Evolutionary conservation across 1,284 basidiomycete genomes (phyloP), one percentile per base, ranked within the genome.

Genomic region (Termitomyces sp.): DNA sequence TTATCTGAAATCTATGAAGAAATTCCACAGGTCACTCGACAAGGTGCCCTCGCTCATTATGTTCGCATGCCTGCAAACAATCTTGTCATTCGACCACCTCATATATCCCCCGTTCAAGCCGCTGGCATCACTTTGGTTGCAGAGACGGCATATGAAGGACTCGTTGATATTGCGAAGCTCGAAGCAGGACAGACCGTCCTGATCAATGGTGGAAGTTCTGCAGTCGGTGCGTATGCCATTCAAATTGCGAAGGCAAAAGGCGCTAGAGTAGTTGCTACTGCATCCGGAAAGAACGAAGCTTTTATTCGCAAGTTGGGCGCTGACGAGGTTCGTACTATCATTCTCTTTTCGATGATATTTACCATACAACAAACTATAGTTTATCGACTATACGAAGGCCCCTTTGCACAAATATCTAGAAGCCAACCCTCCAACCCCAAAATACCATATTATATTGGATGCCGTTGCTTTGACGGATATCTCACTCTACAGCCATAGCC

Each of bases 121-220:
- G 76, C 84, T 1, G 83, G 82, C 0, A 60, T 88, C 13, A 68
- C 78, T 0, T 66, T 86, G 11, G 77, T 77, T 8, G 80, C 71
- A 5, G 60, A 76, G 42, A 87, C 86, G 0, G 81, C 85, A 0
- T 73, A 79, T 49, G 76, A 82, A 52, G 75, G 69, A 0, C 70
- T 88, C 6, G 65, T 75, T 42, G 64, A 70, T 2, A 59, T 66
- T 11, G 71, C 69, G 0, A 60, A 73, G 19, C 53, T 83, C 19
- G 66, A 78, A 57, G 59, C 69, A 2, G 74, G 75, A 1, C 77
- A 79, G 56, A 72, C 69, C 0, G 68, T 89, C 4, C 77, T 88
- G 55, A 71, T 89, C 55, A 81, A 86, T 42, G 86, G 87, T 0
- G 86, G 83, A 0, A 81, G 78, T 16, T 78, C 82, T 1, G 69